Conservation (phyloP, 352 stramenopile species). For the Elongisporangium prolatum region DNA sequence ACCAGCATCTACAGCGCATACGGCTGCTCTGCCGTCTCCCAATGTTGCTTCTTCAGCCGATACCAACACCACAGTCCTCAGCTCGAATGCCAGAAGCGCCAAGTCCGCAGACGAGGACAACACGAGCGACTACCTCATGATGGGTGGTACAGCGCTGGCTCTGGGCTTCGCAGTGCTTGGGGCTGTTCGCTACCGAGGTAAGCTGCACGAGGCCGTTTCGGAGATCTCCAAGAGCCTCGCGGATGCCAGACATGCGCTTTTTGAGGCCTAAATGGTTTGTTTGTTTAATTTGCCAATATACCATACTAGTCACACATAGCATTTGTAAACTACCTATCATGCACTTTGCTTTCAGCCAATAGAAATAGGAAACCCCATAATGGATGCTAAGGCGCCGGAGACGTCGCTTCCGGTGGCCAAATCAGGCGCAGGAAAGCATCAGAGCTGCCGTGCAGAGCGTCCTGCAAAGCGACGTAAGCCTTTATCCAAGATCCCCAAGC, state of each 20-base stretch:
- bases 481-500: conserved; percentile 26
- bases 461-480: conserved; percentile 14
- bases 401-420: neutral
- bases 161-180: conserved; percentile 40
- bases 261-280: conserved; percentile 34
- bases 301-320: neutral
- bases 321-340: neutral
- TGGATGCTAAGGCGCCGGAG: neutral
- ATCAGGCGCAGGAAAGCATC: neutral
- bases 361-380: neutral
- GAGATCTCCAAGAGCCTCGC: conserved; percentile 52
- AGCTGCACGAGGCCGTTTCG: conserved; percentile 36
- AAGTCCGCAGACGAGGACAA: conserved; percentile 19
- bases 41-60: neutral
- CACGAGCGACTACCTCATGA: conserved; percentile 26
- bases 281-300: neutral
- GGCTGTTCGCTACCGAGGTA: conserved; percentile 41
- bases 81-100: neutral
- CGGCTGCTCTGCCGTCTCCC: neutral
- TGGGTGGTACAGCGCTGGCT: conserved; percentile 45
- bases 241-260: conserved; percentile 62
- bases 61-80: neutral
- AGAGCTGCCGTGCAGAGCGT: neutral
- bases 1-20: neutral
- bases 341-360: neutral